Base-by-base conservation (phyloP, 2,329 filamentous ascomycete species). In the Penicillium italicum region DNA sequence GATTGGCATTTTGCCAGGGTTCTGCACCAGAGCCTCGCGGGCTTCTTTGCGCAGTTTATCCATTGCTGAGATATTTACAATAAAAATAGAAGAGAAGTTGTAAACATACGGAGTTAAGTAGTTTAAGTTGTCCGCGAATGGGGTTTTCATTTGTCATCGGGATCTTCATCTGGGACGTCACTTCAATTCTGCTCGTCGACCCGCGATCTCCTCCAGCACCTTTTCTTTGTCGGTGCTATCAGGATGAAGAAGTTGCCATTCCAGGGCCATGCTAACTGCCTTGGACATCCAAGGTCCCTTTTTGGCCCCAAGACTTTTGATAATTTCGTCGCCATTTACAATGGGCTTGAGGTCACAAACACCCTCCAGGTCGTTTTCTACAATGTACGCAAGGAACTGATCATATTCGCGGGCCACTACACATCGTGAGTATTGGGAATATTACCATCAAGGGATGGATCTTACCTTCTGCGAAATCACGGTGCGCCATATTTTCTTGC, bases 191-290 rank as follows among this genome's bases (percentile, higher is more conserved):
- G 76, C 70, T 57, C 75, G 79, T 59, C 75, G 78, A 51, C 66
- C 71, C 44, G 74, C 72, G 24, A 90, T 80, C 66, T 86, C 83
- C 44, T 85, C 80, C 50, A 91, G 74, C 1, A 82, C 86, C 3
- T 77, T 82, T 7, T 72, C 65, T 30, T 80, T 74, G 59, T 92
- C 87, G 55, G 77, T 50, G 18, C 30, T 78, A 4, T 79, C 79
- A 0, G 91, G 90, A 68, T 97, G 85, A 36, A 90, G 82, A 50
- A 97, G 81, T 73, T 97, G 94, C 91, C 92, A 97, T 58, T 86
- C 85, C 73, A 95, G 83, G 58, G 90, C 89, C 4, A 91, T 78
- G 31, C 95, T 88, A 44, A 96, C 76, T 4, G 91, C 91, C 43
- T 81, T 80, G 51, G 85, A 85, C 81, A 95, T 88, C 93, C 93